Evolutionary conservation across 345 rosid species (phyloP), one percentile per base, ranked within the genome.

Genomic region (Capsella bursapastoris): DNA sequence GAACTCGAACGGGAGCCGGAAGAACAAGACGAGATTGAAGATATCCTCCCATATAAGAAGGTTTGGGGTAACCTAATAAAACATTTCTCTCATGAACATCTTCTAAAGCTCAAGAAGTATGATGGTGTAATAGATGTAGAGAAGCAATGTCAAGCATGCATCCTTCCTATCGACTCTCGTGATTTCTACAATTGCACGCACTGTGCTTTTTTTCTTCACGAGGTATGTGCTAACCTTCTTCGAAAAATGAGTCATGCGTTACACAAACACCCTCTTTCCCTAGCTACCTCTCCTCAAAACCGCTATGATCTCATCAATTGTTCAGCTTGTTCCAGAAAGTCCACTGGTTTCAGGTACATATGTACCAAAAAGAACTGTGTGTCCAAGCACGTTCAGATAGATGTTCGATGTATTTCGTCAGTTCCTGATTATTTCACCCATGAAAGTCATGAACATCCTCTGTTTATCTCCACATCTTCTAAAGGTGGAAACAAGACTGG

Each of bases 201-300:
- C 15, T 64, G 68, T 2, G 28, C 15, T 1, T 64, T 0, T n/a
- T 44, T 4, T 5, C 68, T 64, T n/a, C 68, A 64, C 41, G 14
- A 44, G 55, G 41, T 45, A 45, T 64, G 68, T 64, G 68, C 68
- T 8, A 4, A n/a, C 47, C 52, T 64, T n/a, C 55, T 3, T 64
- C 43, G 41, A 0, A 64, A 64, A 47, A 0, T 44, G 55, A 25
- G 48, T 64, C 68, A 64, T 64, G 55, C 38, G 4, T 47, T 64
- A 10, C 68, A 64, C 18, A 6, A 8, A 4, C 68, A 64, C 40
- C 40, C 56, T 28, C 68, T 64, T 8, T 0, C 29, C 41, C 29
- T 43, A 43, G 48, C 13, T 15, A 1, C 15, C n/a, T 43, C 15
- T 13, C 48, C 48, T 12, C 2, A 5, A 13, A 5, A 1, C 0